Base-by-base conservation (phyloP, 2,329 filamentous ascomycete species). In the Apiospora phragmitis region DNA sequence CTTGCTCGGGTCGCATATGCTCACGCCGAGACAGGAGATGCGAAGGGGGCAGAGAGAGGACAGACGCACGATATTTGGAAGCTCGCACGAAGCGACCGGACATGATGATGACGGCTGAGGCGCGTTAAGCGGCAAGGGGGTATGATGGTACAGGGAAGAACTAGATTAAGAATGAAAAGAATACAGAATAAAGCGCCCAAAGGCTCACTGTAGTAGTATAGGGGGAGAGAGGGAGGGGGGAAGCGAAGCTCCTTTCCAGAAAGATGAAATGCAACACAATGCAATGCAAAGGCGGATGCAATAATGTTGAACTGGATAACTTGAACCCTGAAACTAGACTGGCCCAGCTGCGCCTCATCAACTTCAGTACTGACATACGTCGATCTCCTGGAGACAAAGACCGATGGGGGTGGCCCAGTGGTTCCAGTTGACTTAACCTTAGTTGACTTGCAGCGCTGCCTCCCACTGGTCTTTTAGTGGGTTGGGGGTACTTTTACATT, bases 51-150 rank as follows among this genome's bases (percentile, higher is more conserved):
- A 26, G 45, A 67, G 55, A 71, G 45, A 67, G 45, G 18, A 59
- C 70, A 71, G 49, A 85, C 88, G 79, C 85, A 91, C 89, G 89
- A 83, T 90, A 91, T 80, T 91, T 91, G 81, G 89, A 91, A 82
- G 89, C 86, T 83, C 89, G 87, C 81, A 91, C 89, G 80, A 91
- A 91, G 80, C 89, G 88, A 80, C 88, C 87, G 80, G 88, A 83
- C 88, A 90, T 90, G 81, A 73, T 90, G 81, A 73, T 79, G 72
- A 47, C 43, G 62, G 68, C 38, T 69, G 70, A 12, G 21, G 55
- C 55, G 55, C 55, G 55, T 38, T 38, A 62, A 38, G 55, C 55
- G 55, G 55, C 55, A 62, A 62, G 55, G 55, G 55, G 55, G 66
- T 26, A 59, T 69, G 59, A 67, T 41, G 38, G 29, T 67, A 62